phyloP scores from a whole-genome alignment of 2,329 filamentous ascomycete species.

The Coleophoma cylindrospora region DNA sequence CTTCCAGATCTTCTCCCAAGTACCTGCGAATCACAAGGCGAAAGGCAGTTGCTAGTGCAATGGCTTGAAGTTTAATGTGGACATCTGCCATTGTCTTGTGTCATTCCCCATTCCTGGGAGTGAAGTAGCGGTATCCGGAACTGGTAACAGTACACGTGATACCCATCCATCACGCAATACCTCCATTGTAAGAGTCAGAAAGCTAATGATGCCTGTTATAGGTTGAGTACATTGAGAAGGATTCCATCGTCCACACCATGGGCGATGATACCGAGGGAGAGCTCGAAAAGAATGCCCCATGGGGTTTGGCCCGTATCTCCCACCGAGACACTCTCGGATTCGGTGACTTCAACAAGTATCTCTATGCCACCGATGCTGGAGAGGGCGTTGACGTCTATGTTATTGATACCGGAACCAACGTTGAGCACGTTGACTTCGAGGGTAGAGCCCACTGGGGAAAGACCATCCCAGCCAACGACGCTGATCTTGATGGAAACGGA shows the following conservation, averaged over 20 bases:
- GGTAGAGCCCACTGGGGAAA: slow-evolving; percentile 95
- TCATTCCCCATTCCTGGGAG: too few relatives aligned
- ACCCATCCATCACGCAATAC: background rate
- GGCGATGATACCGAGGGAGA: slow-evolving; percentile 44
- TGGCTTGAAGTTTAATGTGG: too few relatives aligned
- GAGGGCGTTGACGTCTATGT: slow-evolving; percentile 99
- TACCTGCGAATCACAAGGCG: too few relatives aligned
- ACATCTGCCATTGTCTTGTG: too few relatives aligned
- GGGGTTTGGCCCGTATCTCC: slow-evolving; percentile 97
- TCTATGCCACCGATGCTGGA: slow-evolving; percentile 83
- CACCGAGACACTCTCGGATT: slow-evolving; percentile 86
- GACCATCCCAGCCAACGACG: slow-evolving; percentile 83
- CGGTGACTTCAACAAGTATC: slow-evolving; percentile 96
- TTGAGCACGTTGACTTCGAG: slow-evolving; percentile 93
- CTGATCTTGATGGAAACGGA: slow-evolving; percentile 90
- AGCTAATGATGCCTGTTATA: slow-evolving; percentile 32
- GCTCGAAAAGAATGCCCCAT: slow-evolving; percentile 90
- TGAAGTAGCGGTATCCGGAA: background rate
- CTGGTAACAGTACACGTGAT: slow-evolving; percentile 17
- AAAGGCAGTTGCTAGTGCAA: too few relatives aligned
- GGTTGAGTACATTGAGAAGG: slow-evolving; percentile 96
- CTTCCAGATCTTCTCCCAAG: background rate
- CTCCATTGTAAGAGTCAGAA: slow-evolving; percentile 1
- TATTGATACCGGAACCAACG: slow-evolving; percentile 95
- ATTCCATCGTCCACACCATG: slow-evolving; percentile 87